Percentiles rank a stretch among this genome's conserved stretches.
These are phyloP conservation scores for Beauveria rudraprayagi DNA, from an alignment of 2,329 filamentous ascomycete species.

Conservation along the genomic window DNA sequence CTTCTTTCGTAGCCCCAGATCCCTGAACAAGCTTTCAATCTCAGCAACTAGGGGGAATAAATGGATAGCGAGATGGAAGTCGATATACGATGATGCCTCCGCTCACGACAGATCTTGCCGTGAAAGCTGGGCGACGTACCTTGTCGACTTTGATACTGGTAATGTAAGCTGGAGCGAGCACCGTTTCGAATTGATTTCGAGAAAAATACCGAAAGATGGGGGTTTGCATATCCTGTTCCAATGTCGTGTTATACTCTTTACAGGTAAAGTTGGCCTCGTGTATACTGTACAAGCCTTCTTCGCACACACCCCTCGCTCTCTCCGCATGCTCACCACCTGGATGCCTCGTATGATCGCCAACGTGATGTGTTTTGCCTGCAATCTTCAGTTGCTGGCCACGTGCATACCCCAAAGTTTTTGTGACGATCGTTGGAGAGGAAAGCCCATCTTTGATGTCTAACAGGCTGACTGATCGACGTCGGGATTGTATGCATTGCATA, in stretches of 20 bases:
- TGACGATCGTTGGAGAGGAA: not conserved
- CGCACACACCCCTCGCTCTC: not conserved
- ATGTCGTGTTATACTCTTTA: not conserved
- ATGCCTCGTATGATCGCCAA: not conserved
- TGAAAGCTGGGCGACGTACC: not conserved
- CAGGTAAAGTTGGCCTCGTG: not conserved
- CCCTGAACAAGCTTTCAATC: not conserved
- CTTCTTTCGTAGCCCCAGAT: not conserved
- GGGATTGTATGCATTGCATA: not conserved
- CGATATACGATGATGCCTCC: too few species aligned
- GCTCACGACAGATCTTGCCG: not conserved
- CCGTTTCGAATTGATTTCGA: slow-evolving; percentile 2
- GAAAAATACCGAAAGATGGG: not conserved
- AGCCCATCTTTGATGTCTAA: too few species aligned
- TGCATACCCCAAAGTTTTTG: not conserved
- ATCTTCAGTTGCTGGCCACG: not conserved
- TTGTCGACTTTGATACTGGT: not conserved
- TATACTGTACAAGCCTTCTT: not conserved
- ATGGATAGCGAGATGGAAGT: not conserved
- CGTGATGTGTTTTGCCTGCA: not conserved
- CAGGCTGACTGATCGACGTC: too few species aligned
- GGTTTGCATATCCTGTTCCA: not conserved
- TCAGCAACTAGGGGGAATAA: not conserved
- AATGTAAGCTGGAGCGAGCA: not conserved
- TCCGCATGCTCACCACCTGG: not conserved